These are phyloP conservation scores for Globomyces pollinis-pini DNA, from an alignment of 192 early-diverging fungal species.

Conservation along the genomic window DNA sequence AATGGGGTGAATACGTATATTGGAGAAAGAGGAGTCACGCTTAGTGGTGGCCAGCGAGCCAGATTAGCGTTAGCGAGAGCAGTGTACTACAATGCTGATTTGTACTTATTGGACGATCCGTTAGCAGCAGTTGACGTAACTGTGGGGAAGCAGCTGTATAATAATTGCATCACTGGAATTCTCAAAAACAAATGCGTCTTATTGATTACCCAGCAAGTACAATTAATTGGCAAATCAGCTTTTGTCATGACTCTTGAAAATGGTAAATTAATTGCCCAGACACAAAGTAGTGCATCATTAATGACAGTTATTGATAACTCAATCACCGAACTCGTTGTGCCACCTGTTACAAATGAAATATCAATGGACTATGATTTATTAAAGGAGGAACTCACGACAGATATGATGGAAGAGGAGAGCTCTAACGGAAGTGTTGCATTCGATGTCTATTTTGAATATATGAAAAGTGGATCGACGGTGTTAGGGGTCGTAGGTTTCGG, in stretches of 20 bases:
- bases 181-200: conserved; percentile 58
- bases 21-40: conserved; percentile 42
- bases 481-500: conserved; percentile 14
- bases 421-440: conserved; percentile 27
- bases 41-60: conserved; percentile 42
- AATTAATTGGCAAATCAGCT: conserved; percentile 30
- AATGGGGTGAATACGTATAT: conserved; percentile 29
- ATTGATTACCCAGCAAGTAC: conserved; percentile 69
- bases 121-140: conserved; percentile 38
- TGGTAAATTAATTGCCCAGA: conserved; percentile 12
- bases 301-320: neutral
- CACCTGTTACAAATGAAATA: neutral
- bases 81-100: conserved; percentile 28
- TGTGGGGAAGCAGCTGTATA: conserved; percentile 57
- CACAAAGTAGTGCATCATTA: conserved; percentile 13
- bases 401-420: no score
- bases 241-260: conserved; percentile 22
- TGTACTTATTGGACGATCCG: conserved; percentile 33
- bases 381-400: conserved; percentile 1
- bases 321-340: neutral
- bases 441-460: conserved; percentile 31
- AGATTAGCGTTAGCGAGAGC: conserved; percentile 40
- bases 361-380: neutral
- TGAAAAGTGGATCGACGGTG: conserved; percentile 24
- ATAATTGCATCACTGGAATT: conserved; percentile 51